phyloP scores from a whole-genome alignment of 2,329 filamentous ascomycete species.

The Plectosphaerella cucumerina region DNA sequence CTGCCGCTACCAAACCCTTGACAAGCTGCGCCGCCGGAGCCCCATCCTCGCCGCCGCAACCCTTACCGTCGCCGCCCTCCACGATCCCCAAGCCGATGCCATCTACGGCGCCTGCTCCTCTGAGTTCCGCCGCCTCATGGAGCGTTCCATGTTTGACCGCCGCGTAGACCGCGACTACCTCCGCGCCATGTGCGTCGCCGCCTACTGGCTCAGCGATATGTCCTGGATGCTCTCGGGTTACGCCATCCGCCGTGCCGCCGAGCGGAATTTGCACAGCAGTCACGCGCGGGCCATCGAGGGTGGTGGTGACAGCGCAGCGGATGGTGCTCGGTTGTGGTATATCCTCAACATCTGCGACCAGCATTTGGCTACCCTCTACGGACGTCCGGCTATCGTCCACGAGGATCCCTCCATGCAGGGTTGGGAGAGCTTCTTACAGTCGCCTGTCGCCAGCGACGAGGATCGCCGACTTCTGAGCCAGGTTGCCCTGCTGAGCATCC shows the following conservation, averaged over 20 bases:
- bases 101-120: conserved; percentile 48
- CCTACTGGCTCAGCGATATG: conserved; percentile 60
- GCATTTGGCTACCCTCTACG: conserved; percentile 58
- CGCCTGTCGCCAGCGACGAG: conserved; percentile 44
- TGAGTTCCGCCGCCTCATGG: conserved; percentile 51
- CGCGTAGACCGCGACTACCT: conserved; percentile 43
- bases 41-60: conserved; percentile 51
- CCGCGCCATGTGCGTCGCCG: conserved; percentile 54
- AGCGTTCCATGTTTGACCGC: conserved; percentile 33
- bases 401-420: conserved; percentile 55
- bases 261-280: conserved; percentile 39
- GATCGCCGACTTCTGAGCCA: conserved; percentile 56
- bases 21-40: conserved; percentile 49
- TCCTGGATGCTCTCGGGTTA: conserved; percentile 59
- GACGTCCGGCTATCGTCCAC: conserved; percentile 52
- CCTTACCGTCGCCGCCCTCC: conserved; percentile 53
- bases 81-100: conserved; percentile 47
- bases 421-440: conserved; percentile 51
- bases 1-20: conserved; percentile 43
- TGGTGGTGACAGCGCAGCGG: conserved; percentile 36
- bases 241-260: conserved; percentile 44
- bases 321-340: conserved; percentile 58
- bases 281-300: conserved; percentile 33
- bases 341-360: conserved; percentile 58
- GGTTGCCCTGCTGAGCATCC: conserved; percentile 53